Base-by-base conservation (phyloP, 768 basidiomycete genomes). In the Grammothele lineata region DNA sequence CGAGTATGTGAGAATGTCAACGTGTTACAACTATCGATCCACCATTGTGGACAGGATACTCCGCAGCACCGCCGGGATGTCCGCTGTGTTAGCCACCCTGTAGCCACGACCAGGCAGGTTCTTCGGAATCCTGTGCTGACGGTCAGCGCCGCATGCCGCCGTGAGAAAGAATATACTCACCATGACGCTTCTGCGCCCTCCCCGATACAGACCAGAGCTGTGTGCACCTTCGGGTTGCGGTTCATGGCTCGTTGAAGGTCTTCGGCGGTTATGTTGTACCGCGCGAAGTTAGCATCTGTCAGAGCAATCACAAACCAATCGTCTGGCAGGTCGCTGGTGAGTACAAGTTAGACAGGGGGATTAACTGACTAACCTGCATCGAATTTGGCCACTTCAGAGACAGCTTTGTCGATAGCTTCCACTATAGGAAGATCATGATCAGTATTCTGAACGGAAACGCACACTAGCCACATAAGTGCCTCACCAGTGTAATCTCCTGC, bases 241-340 rank as follows among this genome's bases (percentile, higher is more conserved):
- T 72, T 76, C 79, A 84, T 83, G 0, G 72, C 76, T 17, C 71
- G 66, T 11, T 72, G 74, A 27, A 85, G 59, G 32, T 83, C 76
- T 47, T 81, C 80, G 4, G 75, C 68, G 8, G 78, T 78, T 47
- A 85, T 83, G 40, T 70, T 63, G 58, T 85, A 85, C 33, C 81
- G 69, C 19, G 69, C 75, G 48, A 84, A 84, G 62, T 84, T 85
- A 7, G 82, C 83, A 57, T 85, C 82, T 67, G 83, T 83, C 38
- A 85, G 76, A 4, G 80, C 76, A 48, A 85, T 82, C 15, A 84
- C 81, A 58, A 82, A 83, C 79, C 80, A 83, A 48, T 84, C 82
- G 54, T 85, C 82, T 80, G 17, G 7, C 8, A 32, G 8, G 15
- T 32, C 30, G 46, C 1, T 38, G 15, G 2, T n/a, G n/a, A n/a